These are phyloP conservation scores for Ilyonectria mors-panacis DNA, from an alignment of 2,329 filamentous ascomycete genomes.

Conservation along the genomic window DNA sequence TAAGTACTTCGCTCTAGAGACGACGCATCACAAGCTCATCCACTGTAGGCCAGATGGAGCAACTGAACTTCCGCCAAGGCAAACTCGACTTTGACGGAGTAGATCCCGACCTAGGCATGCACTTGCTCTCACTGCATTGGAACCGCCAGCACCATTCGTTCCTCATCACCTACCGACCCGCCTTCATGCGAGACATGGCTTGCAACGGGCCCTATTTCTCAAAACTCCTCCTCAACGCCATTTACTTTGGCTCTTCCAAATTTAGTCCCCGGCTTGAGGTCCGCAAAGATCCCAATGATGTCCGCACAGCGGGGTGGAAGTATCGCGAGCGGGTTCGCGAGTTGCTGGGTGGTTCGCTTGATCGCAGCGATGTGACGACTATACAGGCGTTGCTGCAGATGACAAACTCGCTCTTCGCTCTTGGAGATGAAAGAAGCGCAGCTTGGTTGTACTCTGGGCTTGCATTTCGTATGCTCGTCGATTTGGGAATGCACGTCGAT, in stretches of 20 bases:
- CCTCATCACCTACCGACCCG: conserved; percentile 64
- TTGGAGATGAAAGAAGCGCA: conserved; percentile 64
- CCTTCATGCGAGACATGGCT: conserved; percentile 69
- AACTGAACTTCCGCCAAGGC: conserved; percentile 60
- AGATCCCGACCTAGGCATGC: conserved; percentile 64
- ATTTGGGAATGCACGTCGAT: conserved; percentile 61
- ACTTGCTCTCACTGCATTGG: conserved; percentile 67
- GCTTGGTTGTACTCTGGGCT: conserved; percentile 68
- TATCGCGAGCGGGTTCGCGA: conserved; percentile 63
- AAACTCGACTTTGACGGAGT: conserved; percentile 70
- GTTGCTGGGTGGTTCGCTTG: conserved; percentile 61
- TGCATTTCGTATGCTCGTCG: conserved; percentile 40
- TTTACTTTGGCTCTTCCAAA: conserved; percentile 62
- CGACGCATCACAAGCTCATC: background rate
- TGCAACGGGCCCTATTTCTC: conserved; percentile 70
- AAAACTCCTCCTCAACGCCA: conserved; percentile 68
- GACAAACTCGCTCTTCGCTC: conserved; percentile 65
- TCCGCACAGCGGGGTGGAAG: conserved; percentile 62
- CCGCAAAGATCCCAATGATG: conserved; percentile 61
- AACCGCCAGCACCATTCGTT: conserved; percentile 65
- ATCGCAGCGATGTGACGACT: conserved; percentile 66
- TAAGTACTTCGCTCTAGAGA: conserved; percentile 8
- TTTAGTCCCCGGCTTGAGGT: conserved; percentile 63
- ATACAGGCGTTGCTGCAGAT: conserved; percentile 68
- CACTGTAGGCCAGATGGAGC: conserved; percentile 61